Conservation (phyloP, 768 basidiomycete genomes). For the Lentinus brumalis region DNA sequence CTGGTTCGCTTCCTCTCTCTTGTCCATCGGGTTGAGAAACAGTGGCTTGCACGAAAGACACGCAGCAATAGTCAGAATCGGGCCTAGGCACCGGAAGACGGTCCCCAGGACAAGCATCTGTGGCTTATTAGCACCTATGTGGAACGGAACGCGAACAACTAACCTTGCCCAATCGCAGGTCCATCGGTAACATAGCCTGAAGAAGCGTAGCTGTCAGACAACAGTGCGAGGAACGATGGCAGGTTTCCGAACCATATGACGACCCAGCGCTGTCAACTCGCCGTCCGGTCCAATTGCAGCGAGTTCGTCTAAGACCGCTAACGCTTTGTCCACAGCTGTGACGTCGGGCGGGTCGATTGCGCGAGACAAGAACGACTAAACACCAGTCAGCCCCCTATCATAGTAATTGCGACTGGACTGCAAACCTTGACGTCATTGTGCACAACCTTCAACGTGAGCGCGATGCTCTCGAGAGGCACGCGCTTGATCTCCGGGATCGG, state of each 20-base stretch:
- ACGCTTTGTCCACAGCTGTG: conserved; percentile 75
- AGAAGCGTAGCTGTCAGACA: conserved; percentile 6
- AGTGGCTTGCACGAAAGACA: conserved; percentile 85
- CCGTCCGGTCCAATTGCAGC: conserved; percentile 72
- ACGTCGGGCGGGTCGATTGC: conserved; percentile 86
- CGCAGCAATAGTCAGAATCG: conserved; percentile 80
- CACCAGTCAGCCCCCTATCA: not conserved
- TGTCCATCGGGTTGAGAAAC: conserved; percentile 80
- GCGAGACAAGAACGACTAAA: conserved; percentile 61
- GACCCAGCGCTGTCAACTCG: conserved; percentile 77
- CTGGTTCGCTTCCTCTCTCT: conserved; percentile 78
- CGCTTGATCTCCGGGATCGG: conserved; percentile 88
- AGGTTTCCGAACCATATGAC: conserved; percentile 59
- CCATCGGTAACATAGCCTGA: conserved; percentile 84
- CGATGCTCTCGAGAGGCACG: conserved; percentile 82
- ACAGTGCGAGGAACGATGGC: not conserved
- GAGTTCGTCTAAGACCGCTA: conserved; percentile 69
- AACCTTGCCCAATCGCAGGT: conserved; percentile 86
- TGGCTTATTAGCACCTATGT: not conserved
- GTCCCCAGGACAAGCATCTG: conserved; percentile 88
- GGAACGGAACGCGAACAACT: not conserved
- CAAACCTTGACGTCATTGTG: conserved; percentile 75
- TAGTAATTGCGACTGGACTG: not conserved
- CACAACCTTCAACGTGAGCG: conserved; percentile 80
- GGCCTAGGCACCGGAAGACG: conserved; percentile 82